phyloP scores from a whole-genome alignment of 1,284 basidiomycete genomes.

The Sporisorium exsertum region DNA sequence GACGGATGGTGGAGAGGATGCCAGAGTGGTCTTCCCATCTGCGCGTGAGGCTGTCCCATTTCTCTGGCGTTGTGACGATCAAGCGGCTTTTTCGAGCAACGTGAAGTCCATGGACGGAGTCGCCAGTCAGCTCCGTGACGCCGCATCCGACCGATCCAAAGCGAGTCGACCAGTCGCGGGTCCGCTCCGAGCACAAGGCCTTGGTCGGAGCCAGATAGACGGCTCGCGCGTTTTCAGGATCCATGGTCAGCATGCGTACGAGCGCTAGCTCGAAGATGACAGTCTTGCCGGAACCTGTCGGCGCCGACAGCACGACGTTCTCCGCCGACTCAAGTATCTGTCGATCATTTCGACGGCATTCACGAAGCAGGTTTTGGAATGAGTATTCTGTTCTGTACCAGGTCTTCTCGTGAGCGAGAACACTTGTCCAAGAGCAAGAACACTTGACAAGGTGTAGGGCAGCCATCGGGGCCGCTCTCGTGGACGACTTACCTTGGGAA shows the following conservation, averaged over 20 bases:
- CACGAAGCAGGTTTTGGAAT: neutral
- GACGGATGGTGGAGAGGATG: constrained; percentile 62
- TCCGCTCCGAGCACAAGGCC: constrained; percentile 82
- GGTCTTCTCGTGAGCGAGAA: too few relatives aligned
- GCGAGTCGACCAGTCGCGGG: constrained; percentile 84
- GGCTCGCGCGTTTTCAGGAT: constrained; percentile 72
- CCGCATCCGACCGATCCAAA: constrained; percentile 77
- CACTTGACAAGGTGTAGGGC: too few relatives aligned
- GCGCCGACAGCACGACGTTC: constrained; percentile 76
- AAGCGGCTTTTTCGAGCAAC: constrained; percentile 42
- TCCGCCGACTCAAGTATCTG: constrained; percentile 79
- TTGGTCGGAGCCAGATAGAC: constrained; percentile 96
- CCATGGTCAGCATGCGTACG: constrained; percentile 78
- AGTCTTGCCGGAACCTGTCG: constrained; percentile 59
- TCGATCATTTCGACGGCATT: neutral
- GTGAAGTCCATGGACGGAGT: constrained; percentile 39
- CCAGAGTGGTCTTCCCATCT: constrained; percentile 53
- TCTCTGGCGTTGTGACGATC: constrained; percentile 76
- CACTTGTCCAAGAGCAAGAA: too few relatives aligned
- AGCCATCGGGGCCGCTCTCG: neutral
- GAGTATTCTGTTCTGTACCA: neutral
- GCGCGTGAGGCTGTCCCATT: constrained; percentile 58
- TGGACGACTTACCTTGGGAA: constrained; percentile 75
- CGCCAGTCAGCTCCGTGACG: constrained; percentile 84
- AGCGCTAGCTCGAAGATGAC: constrained; percentile 92